Evolutionary conservation across 1,284 basidiomycete genomes (phyloP).

Genomic region (Grifola frondosa): DNA sequence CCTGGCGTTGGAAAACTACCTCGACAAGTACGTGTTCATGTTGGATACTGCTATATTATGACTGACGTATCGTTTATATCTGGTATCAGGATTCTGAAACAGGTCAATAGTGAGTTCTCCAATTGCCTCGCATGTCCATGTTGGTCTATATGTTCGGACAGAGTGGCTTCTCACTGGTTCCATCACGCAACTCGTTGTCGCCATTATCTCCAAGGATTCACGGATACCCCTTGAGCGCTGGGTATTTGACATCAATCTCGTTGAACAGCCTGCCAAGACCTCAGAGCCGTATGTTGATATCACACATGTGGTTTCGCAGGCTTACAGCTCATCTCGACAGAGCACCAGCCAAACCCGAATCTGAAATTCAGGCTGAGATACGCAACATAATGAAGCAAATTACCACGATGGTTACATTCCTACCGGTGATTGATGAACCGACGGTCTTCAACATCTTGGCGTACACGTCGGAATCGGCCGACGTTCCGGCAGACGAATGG

Average conservation of each 20-base stretch:
- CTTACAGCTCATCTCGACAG: slow-evolving; percentile 29
- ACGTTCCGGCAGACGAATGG: slow-evolving; percentile 91
- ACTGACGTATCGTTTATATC: slow-evolving; percentile 3
- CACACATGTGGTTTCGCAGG: slow-evolving; percentile 2
- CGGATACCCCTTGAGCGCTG: slow-evolving; percentile 92
- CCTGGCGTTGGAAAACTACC: slow-evolving; percentile 88
- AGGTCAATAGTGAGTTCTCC: slow-evolving; percentile 77
- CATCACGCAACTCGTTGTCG: slow-evolving; percentile 91
- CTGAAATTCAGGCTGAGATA: slow-evolving; percentile 97
- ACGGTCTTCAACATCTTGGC: slow-evolving; percentile 96
- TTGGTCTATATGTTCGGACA: slow-evolving; percentile 28
- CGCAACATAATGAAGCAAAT: slow-evolving; percentile 98
- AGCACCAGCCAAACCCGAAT: slow-evolving; percentile 68
- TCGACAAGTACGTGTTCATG: slow-evolving; percentile 62
- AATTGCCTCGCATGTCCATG: background rate
- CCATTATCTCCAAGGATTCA: slow-evolving; percentile 94
- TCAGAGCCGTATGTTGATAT: slow-evolving; percentile 46
- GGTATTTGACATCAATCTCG: slow-evolving; percentile 95
- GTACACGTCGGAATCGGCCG: slow-evolving; percentile 86
- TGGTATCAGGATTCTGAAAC: slow-evolving; percentile 72
- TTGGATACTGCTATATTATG: slow-evolving; percentile 1
- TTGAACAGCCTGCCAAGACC: slow-evolving; percentile 52
- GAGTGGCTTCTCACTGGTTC: slow-evolving; percentile 92
- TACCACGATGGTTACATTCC: slow-evolving; percentile 92
- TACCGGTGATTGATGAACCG: slow-evolving; percentile 93